Conservation (phyloP, 2,329 filamentous ascomycete genomes). For the Nemania sp. region DNA sequence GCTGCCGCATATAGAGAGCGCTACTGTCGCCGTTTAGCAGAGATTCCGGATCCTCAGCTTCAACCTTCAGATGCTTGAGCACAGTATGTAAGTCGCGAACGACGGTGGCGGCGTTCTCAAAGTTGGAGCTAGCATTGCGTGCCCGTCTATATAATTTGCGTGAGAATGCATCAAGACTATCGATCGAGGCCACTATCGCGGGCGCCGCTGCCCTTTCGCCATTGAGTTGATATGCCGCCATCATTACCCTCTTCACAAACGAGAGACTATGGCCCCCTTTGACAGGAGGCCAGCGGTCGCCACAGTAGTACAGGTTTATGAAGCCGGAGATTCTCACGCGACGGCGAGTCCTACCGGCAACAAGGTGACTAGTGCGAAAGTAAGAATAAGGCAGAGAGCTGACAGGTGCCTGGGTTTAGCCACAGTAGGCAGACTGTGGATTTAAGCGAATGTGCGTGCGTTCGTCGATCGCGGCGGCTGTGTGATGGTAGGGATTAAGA, state of each 20-base stretch:
- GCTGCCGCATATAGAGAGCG: slow-evolving; percentile 61
- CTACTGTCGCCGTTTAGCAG: slow-evolving; percentile 60
- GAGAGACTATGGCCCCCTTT: slow-evolving; percentile 36
- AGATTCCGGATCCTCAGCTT: slow-evolving; percentile 68
- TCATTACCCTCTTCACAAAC: slow-evolving; percentile 9
- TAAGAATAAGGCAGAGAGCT: not conserved
- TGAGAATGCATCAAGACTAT: slow-evolving; percentile 67
- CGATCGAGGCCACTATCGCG: slow-evolving; percentile 58
- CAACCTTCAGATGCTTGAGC: slow-evolving; percentile 68
- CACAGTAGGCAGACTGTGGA: not conserved
- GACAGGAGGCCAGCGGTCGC: not conserved
- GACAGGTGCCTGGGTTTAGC: not conserved
- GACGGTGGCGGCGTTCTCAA: slow-evolving; percentile 62
- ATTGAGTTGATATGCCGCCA: slow-evolving; percentile 23
- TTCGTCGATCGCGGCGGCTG: not conserved
- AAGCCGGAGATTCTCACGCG: not conserved
- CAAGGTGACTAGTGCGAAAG: not conserved
- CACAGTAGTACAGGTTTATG: not conserved
- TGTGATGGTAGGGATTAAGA: not conserved
- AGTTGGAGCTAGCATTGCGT: slow-evolving; percentile 61
- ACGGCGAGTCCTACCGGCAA: not conserved
- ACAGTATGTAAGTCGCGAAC: slow-evolving; percentile 67
- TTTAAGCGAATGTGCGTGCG: not conserved
- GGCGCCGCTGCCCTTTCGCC: slow-evolving; percentile 23
- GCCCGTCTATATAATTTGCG: slow-evolving; percentile 67